phyloP scores from a whole-genome alignment of 2,329 filamentous ascomycete species.

The Tolypocladium inflatum region DNA sequence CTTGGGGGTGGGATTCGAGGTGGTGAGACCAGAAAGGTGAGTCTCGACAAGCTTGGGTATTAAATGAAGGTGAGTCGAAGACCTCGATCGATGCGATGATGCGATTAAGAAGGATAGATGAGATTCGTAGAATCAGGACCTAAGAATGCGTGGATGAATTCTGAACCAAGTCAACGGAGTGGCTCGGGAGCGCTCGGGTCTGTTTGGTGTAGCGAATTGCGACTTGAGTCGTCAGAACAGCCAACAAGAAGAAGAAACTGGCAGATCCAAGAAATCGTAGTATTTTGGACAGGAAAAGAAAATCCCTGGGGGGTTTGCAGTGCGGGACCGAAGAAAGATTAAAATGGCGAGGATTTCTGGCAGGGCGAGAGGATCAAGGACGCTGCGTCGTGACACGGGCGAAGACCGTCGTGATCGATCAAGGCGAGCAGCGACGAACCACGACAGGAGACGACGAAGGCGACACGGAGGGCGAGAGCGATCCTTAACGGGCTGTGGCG shows the following conservation, averaged over 20 bases:
- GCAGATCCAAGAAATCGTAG: background rate
- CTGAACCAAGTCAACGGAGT: background rate
- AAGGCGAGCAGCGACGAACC: too few relatives aligned
- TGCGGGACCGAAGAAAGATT: background rate
- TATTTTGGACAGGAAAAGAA: background rate
- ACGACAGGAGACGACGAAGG: background rate
- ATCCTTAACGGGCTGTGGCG: background rate
- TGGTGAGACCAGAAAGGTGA: conserved; percentile 10
- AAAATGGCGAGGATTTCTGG: background rate
- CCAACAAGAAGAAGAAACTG: conserved; percentile 2
- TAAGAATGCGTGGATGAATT: conserved; percentile 1
- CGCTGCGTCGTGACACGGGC: background rate
- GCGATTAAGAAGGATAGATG: conserved; percentile 3
- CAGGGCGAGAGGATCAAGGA: background rate
- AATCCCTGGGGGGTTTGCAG: background rate
- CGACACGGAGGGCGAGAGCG: background rate
- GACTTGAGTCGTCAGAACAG: conserved; percentile 1
- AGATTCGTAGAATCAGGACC: conserved; percentile 2
- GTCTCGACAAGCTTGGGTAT: background rate
- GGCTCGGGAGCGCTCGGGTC: background rate
- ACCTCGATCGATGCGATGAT: background rate
- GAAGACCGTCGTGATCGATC: background rate
- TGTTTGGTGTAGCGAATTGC: background rate
- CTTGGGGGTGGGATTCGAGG: conserved; percentile 3
- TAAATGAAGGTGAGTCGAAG: background rate